Conservation (phyloP, 1,139 yeast species). For the Saccharomyces hybrid region DNA sequence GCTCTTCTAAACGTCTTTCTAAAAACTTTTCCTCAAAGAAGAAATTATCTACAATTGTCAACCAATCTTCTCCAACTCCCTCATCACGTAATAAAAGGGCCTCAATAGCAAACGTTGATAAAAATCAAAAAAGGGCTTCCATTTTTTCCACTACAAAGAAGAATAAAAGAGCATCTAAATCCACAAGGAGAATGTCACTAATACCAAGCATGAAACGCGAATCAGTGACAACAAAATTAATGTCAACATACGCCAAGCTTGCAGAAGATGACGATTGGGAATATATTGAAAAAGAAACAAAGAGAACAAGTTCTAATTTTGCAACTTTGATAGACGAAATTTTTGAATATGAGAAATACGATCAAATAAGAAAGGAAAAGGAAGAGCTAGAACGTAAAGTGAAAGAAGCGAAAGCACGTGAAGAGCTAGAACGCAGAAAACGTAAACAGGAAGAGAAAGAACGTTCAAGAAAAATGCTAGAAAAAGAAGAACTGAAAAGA, state of each 20-base stretch:
- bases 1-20: conserved; percentile 12
- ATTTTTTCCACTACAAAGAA: conserved; percentile 17
- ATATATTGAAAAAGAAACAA: conserved; percentile 62
- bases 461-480: conserved; percentile 10
- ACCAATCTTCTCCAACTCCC: conserved; percentile 28
- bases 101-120: conserved; percentile 17
- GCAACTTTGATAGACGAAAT: conserved; percentile 70
- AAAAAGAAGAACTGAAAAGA: conserved; percentile 13
- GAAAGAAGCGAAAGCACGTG: conserved; percentile 43
- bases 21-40: conserved; percentile 12
- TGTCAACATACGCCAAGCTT: conserved; percentile 59
- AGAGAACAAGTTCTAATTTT: conserved; percentile 69
- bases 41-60: conserved; percentile 20
- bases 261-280: conserved; percentile 62
- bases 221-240: conserved; percentile 55
- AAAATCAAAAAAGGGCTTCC: conserved; percentile 32
- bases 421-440: conserved; percentile 42
- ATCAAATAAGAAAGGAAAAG: conserved; percentile 46
- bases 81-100: conserved; percentile 22
- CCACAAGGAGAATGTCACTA: conserved; percentile 31
- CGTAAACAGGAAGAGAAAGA: conserved; percentile 15
- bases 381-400: conserved; percentile 36
- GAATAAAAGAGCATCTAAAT: conserved; percentile 26
- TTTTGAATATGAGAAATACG: conserved; percentile 57
- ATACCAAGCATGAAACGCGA: conserved; percentile 45